Evolutionary conservation across 768 basidiomycete genomes (phyloP), one percentile per base, ranked within the genome.

Genomic region (Tylopilus rubrobrunneus): DNA sequence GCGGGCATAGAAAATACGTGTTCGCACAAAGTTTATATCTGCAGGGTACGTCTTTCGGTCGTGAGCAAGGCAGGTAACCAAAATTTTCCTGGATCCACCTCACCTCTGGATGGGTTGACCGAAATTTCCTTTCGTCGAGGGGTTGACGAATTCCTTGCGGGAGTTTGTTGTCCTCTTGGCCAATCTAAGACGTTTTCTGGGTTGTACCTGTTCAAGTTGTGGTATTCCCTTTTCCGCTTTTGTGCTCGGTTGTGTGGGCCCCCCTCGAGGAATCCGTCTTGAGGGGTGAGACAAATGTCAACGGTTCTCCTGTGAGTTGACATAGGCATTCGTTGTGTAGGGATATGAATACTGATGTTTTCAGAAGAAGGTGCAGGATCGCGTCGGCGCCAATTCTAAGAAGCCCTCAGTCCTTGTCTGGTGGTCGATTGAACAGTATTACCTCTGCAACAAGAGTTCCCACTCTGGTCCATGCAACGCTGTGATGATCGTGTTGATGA

Each of bases 291-390:
- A 73, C 58, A 36, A 78, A 76, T 25, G 83, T 72, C 23, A 96
- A 66, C 0, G 89, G 85, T 34, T 76, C 74, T 5, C 95, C 95
- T 0, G 86, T 82, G 53, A 97, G 66, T 68, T 98, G 95, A 56
- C 88, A 88, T 36, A 86, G 78, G 63, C 92, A 95, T 19, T 82
- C 84, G 62, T 97, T 96, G 0, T 88, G 87, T 21, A 97, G 70
- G 2, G 87, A 74, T 15, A 87, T 63, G 66, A 93, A 98, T 17
- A 95, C 56, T 10, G 83, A 87, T 0, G 86, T 85, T 51, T 86
- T 79, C 3, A 84, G 76, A 17, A 98, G 78, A 10, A 98, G 74
- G 65, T 93, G 85, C 31, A 88, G 67, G 78, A 96, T 86, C 1
- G 81, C 79, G 59, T 83, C 83, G 39, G 83, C 82, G 0, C 94